Base-by-base conservation (phyloP, 495 filamentous ascomycete genomes). In the Platismatia glauca region DNA sequence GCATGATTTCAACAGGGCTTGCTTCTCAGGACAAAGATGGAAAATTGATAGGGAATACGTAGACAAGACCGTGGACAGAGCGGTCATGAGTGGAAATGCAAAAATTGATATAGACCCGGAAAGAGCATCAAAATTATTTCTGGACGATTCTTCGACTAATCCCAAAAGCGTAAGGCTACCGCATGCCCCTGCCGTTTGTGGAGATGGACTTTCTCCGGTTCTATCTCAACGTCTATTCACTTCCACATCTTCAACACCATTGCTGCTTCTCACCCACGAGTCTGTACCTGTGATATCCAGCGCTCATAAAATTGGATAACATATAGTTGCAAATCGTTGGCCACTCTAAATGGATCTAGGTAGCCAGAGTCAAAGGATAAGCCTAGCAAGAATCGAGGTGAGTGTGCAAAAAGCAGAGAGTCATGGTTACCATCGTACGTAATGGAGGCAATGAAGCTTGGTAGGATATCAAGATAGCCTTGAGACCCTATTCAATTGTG, bases 1-100 rank as follows among this genome's bases (percentile, higher is more conserved):
- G 88, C 88, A 91, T 91, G 71, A 71, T 44, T 61, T 41, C 34
- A 16, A 48, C 3, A 46, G 37, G 55, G 38, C 12, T 18, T 22
- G 20, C 44, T 48, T 13, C 18, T 34, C 67, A 65, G 59, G 65
- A 66, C 69, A 61, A 60, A 69, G 61, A 71, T 67, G 52, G 56
- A 64, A 61, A 67, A 57, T 66, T 61, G 67, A 70, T 68, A 56
- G 70, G 69, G 60, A 65, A 60, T 63, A 67, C 67, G 57, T 57
- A 62, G 62, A 60, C 57, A 70, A 41, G 60, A 63, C 59, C 39
- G 38, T 37, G 68, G 59, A 69, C 62, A 59, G 55, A 50, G 24
- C 9, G 35, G 35, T 37, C n/a, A n/a, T n/a, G n/a, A 50, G 22
- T 50, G 22, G 22, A 50, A 13, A 44, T 44, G 41, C 20, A n/a